Base-by-base conservation (phyloP, 2,329 filamentous ascomycete genomes). In the Penicillium glabrum region DNA sequence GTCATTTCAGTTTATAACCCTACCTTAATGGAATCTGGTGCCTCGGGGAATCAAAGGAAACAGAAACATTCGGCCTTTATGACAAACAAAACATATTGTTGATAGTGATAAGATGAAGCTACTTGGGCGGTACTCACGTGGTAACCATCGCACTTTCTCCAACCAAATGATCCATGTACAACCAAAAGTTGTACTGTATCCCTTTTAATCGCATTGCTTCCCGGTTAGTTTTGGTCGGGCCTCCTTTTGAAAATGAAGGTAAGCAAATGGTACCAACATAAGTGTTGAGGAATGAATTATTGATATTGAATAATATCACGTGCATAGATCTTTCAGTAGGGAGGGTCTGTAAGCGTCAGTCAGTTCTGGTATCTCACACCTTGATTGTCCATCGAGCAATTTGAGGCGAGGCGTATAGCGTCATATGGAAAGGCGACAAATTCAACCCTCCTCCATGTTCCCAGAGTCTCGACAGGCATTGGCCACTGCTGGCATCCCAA, bases 361-460 rank as follows among this genome's bases (percentile, higher is more conserved):
- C 48, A 5, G 13, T 58, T 16, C 16, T 33, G 14, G 23, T 3
- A 45, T 58, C 37, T 52, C 51, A 54, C 3, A 58, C 14, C 27
- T 19, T 51, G 3, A 63, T 53, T 3, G 56, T 71, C 21, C 61
- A 37, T 69, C 61, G 11, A 23, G 6, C 13, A 62, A 69, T 33
- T 59, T 6, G 64, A 69, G n/a, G 60, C 65, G 21, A 69, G 56
- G 21, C 41, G 54, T 46, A 44, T 60, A 44, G 53, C 31, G 41
- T 64, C 35, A 29, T 27, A 49, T 1, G 64, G 68, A 54, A 60
- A 67, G 10, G 51, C 27, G 13, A 67, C 57, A 3, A 57, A 60
- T 7, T 46, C 29, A 35, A 27, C n/a, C 16, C 3, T 37, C 43
- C 29, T 13, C 5, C 13, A 14, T 13, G 5, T 3, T 6, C 5